Evolutionary conservation across 768 basidiomycete species (phyloP).

Genomic region (Pleurotus giganteus): DNA sequence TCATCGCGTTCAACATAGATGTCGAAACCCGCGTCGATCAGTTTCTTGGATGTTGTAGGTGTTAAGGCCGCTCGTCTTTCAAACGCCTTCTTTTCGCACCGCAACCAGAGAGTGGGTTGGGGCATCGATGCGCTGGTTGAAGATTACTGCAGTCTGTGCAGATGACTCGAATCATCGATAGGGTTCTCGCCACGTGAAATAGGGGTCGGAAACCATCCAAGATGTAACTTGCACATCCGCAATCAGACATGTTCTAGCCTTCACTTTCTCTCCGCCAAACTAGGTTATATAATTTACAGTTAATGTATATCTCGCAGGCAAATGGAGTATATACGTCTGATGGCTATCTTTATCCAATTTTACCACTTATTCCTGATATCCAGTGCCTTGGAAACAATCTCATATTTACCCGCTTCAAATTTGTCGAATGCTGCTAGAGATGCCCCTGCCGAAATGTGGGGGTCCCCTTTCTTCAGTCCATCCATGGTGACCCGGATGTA

Average conservation of each 20-base stretch:
- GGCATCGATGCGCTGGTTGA: constrained; percentile 36
- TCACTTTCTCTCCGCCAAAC: no score
- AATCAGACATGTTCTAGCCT: neutral
- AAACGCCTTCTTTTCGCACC: constrained; percentile 95
- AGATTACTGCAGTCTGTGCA: constrained; percentile 14
- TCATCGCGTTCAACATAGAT: constrained; percentile 91
- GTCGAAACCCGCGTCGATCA: constrained; percentile 88
- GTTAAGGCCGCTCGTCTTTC: constrained; percentile 93
- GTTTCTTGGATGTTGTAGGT: constrained; percentile 83
- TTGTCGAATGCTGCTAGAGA: constrained; percentile 23
- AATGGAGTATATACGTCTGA: no score
- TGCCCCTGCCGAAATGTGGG: constrained; percentile 24
- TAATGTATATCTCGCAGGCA: no score
- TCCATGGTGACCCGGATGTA: constrained; percentile 39
- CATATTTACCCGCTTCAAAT: constrained; percentile 33
- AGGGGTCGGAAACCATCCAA: neutral
- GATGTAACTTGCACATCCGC: neutral
- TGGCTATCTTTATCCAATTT: no score
- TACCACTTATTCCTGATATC: neutral
- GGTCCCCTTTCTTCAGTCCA: constrained; percentile 33
- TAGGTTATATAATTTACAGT: no score
- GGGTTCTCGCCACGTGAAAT: neutral
- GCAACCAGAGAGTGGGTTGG: constrained; percentile 75
- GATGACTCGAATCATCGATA: constrained; percentile 10
- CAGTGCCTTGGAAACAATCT: constrained; percentile 15